These are phyloP conservation scores for Halophytophthora polymorphica DNA, from an alignment of 352 stramenopile species.

Conservation along the genomic window DNA sequence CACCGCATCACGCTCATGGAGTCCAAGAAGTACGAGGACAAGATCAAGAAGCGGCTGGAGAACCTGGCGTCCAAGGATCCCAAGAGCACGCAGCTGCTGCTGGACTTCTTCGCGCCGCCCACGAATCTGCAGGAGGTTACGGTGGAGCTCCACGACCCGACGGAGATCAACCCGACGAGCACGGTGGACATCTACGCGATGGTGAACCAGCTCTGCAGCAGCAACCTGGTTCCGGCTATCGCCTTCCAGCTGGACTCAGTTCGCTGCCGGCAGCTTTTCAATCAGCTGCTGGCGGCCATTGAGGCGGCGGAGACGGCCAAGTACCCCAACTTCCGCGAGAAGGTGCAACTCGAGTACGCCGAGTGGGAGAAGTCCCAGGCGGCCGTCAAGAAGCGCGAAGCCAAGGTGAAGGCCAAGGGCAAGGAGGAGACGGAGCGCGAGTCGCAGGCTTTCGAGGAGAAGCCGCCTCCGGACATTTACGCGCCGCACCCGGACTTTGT, in stretches of 20 bases:
- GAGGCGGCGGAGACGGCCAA: constrained; percentile 68
- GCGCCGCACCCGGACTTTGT: constrained; percentile 98
- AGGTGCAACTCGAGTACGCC: constrained; percentile 91
- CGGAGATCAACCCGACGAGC: constrained; percentile 52
- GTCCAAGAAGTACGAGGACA: constrained; percentile 97
- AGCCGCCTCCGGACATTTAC: constrained; percentile 90
- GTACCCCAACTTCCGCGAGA: constrained; percentile 90
- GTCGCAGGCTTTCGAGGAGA: constrained; percentile 80
- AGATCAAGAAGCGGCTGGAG: constrained; percentile 92
- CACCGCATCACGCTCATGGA: constrained; percentile 97
- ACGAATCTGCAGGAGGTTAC: constrained; percentile 61
- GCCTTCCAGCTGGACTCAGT: constrained; percentile 87
- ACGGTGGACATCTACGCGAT: constrained; percentile 66
- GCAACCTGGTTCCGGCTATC: constrained; percentile 78
- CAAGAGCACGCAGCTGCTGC: constrained; percentile 78
- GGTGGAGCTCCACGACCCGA: constrained; percentile 44
- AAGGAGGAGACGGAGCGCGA: constrained; percentile 83
- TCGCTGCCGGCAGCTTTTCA: constrained; percentile 84
- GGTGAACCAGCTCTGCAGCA: constrained; percentile 58
- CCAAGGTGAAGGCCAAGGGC: constrained; percentile 93
- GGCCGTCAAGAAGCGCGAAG: constrained; percentile 91
- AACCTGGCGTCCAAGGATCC: constrained; percentile 87
- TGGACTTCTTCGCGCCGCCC: constrained; percentile 78
- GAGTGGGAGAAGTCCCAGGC: constrained; percentile 87
- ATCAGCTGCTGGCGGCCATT: constrained; percentile 68